Evolutionary conservation across 177 flowering plant species (phyloP), one percentile per base, ranked within the genome.

Genomic region (Tripterygium wilfordii): DNA sequence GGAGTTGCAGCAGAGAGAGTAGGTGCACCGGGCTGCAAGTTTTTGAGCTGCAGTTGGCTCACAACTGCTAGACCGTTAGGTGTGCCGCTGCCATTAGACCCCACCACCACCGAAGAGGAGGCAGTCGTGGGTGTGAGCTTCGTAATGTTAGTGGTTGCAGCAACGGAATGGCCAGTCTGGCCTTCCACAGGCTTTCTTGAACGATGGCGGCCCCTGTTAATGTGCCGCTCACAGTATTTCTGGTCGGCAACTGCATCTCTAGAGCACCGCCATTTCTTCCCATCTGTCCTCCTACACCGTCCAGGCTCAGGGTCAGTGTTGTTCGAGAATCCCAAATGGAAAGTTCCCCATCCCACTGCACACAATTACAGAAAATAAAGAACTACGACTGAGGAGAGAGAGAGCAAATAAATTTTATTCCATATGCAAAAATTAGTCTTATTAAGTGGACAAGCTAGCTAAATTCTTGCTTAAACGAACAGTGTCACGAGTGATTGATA

Each of bases 101-200:
- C 33, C 33, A 30, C 33, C 33, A 30, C 33, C n/a, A n/a, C n/a
- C n/a, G n/a, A n/a, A n/a, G n/a, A n/a, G n/a, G n/a, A n/a, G n/a
- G n/a, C n/a, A n/a, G n/a, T n/a, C n/a, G n/a, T n/a, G n/a, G n/a
- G n/a, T n/a, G 33, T 12, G 12, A 30, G 33, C 33, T 30, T 24
- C 24, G 57, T 41, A 43, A 45, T 27, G 50, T 58, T 49, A 46
- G 79, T 43, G 35, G 77, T 35, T 33, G 68, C 71, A 26, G 80
- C 37, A 55, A 61, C 74, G 50, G 82, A 64, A 51, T 76, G 81
- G 85, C 82, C 85, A 46, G 68, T 46, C 53, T 72, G 87, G 73
- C 83, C 83, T 81, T 83, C 95, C 95, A 83, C 91, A 79, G 81
- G 88, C 95, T 83, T 83, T 86, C 91, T 86, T 83, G 91, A 83